These are phyloP conservation scores for Avena insularis DNA, from an alignment of 176 grass and related monocot genomes.

Conservation along the genomic window DNA sequence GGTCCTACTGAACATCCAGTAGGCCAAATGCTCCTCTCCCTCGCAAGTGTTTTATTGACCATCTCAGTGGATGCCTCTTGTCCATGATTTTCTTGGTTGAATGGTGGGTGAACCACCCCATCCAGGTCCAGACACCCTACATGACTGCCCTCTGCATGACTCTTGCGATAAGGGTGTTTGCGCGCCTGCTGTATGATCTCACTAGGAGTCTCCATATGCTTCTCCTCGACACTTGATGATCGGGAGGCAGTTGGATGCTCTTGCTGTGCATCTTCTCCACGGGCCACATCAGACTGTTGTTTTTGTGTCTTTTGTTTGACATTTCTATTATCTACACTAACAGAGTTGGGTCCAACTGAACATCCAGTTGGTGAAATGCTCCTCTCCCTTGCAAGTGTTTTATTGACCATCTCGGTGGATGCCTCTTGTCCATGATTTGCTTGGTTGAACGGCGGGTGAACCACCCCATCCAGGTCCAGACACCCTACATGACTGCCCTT, in stretches of 20 bases:
- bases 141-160: background rate
- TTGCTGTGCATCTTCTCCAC: background rate
- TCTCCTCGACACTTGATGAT: background rate
- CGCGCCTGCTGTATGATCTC: background rate
- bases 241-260: background rate
- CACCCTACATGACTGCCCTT: background rate
- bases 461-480: conserved; percentile 22
- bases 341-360: conserved; percentile 15
- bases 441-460: background rate
- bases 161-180: background rate
- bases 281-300: background rate
- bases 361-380: background rate
- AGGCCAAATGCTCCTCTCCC: background rate
- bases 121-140: conserved; percentile 10
- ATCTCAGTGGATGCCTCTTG: background rate
- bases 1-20: conserved; percentile 14
- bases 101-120: background rate
- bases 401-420: background rate
- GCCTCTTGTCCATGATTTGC: conserved; percentile 25
- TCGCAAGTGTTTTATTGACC: background rate
- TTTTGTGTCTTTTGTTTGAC: conserved; percentile 1
- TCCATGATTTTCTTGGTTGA: conserved; percentile 18
- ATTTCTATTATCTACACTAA: background rate
- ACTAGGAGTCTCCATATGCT: background rate
- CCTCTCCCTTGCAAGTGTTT: background rate